Conservation (phyloP, 164 flowering plant species). For the Dillenia turbinata region DNA sequence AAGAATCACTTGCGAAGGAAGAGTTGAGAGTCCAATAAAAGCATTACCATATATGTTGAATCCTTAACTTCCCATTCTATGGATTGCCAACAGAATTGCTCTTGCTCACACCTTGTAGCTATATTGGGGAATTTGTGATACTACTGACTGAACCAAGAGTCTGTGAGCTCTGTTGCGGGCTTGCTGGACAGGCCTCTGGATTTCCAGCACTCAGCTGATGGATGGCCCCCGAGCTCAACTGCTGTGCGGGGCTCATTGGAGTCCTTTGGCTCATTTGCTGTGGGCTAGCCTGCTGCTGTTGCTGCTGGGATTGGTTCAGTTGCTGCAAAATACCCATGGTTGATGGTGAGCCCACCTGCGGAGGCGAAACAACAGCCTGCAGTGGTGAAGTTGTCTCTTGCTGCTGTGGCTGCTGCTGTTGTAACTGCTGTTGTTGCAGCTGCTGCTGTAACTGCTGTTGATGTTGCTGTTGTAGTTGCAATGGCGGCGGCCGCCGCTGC, state of each 20-base stretch:
- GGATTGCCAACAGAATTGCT: conserved; percentile 48
- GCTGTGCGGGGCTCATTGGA: conserved; percentile 64
- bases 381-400: conserved; percentile 64
- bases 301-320: conserved; percentile 44
- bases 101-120: conserved; percentile 74
- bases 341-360: conserved; percentile 72
- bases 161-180: conserved; percentile 96
- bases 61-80: conserved; percentile 7
- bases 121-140: conserved; percentile 82
- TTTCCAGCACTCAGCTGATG: conserved; percentile 63
- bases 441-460: conserved; percentile 26
- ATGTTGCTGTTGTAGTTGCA: conserved; percentile 20
- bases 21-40: neutral
- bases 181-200: conserved; percentile 71
- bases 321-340: conserved; percentile 49
- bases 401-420: conserved; percentile 37
- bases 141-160: conserved; percentile 89
- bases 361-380: conserved; percentile 62
- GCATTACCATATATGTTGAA: neutral
- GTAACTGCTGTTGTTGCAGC: conserved; percentile 26
- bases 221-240: conserved; percentile 63
- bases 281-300: conserved; percentile 45
- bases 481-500: conserved; percentile 17
- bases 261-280: conserved; percentile 56
- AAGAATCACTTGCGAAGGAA: neutral